Conservation (phyloP, 257 asterid species). For the Apocynum venetum region DNA sequence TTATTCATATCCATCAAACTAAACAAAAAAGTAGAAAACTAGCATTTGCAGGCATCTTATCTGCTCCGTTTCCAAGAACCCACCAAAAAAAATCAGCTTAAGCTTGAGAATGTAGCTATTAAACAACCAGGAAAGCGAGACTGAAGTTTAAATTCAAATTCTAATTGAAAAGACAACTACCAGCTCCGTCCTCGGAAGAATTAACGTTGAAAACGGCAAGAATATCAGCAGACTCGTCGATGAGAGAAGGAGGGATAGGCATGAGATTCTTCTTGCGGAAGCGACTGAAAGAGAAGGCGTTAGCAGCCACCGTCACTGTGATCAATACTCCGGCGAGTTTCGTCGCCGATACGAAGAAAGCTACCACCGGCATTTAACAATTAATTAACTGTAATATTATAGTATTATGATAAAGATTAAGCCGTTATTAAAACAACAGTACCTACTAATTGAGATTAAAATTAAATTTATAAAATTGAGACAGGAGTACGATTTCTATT, state of each 20-base stretch:
- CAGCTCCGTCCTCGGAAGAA: conserved; percentile 28
- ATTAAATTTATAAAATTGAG: background rate
- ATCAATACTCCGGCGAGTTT: conserved; percentile 78
- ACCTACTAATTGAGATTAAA: background rate
- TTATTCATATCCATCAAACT: no score
- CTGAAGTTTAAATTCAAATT: no score
- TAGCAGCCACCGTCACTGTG: conserved; percentile 81
- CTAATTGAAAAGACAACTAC: conserved; percentile 28
- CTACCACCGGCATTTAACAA: conserved; percentile 38
- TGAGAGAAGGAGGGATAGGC: conserved; percentile 55
- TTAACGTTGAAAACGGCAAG: conserved; percentile 61
- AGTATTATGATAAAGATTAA: background rate
- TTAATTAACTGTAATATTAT: background rate
- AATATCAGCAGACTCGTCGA: conserved; percentile 60
- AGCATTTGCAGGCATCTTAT: background rate
- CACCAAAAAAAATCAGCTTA: background rate
- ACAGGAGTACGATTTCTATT: background rate
- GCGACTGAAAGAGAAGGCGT: conserved; percentile 64
- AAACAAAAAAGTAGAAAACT: no score
- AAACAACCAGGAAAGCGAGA: background rate
- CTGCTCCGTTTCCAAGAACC: background rate
- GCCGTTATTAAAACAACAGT: background rate
- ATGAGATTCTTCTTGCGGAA: conserved; percentile 55
- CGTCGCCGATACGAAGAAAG: conserved; percentile 62
- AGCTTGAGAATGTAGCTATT: background rate